Evolutionary conservation across 2,329 filamentous ascomycete genomes (phyloP).

Genomic region (Ascochyta koolunga): DNA sequence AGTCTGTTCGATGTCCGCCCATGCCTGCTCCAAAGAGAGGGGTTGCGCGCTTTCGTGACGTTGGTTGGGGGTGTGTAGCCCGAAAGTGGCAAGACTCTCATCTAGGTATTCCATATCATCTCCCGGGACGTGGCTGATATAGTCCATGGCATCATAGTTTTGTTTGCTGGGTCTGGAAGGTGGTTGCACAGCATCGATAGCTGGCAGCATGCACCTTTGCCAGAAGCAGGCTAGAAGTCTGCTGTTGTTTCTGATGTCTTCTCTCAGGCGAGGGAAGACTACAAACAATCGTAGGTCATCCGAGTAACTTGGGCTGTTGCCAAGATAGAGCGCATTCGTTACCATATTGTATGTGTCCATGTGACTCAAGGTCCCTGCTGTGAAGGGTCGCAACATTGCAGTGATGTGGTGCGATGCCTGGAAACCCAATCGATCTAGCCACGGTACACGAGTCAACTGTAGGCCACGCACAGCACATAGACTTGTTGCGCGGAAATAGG

Average conservation of each 20-base stretch:
- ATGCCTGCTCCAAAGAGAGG: conserved; percentile 1
- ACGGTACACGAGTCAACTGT: conserved; percentile 9
- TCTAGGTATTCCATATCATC: conserved; percentile 8
- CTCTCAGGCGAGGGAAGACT: not conserved
- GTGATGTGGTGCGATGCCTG: conserved; percentile 12
- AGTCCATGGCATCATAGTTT: conserved; percentile 1
- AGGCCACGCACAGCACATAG: conserved; percentile 6
- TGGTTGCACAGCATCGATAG: conserved; percentile 4
- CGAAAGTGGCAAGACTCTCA: conserved; percentile 6
- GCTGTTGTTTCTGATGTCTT: conserved; percentile 11
- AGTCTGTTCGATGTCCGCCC: conserved; percentile 4
- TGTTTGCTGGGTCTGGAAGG: not conserved
- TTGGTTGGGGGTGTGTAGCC: conserved; percentile 3
- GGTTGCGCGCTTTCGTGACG: conserved; percentile 6
- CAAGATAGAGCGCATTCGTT: conserved; percentile 9
- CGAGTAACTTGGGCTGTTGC: conserved; percentile 5
- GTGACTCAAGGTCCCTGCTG: conserved; percentile 2
- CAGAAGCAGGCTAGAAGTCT: conserved; percentile 7
- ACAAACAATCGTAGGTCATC: conserved; percentile 13
- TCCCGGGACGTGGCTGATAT: not conserved
- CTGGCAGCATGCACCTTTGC: conserved; percentile 12
- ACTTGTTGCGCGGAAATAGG: conserved; percentile 11
- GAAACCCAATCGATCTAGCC: conserved; percentile 12
- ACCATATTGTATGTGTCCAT: conserved; percentile 8
- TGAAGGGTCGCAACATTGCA: conserved; percentile 5